These are phyloP conservation scores for Rhizopus delemar DNA, from an alignment of 371 early-diverging fungal species.

Conservation along the genomic window DNA sequence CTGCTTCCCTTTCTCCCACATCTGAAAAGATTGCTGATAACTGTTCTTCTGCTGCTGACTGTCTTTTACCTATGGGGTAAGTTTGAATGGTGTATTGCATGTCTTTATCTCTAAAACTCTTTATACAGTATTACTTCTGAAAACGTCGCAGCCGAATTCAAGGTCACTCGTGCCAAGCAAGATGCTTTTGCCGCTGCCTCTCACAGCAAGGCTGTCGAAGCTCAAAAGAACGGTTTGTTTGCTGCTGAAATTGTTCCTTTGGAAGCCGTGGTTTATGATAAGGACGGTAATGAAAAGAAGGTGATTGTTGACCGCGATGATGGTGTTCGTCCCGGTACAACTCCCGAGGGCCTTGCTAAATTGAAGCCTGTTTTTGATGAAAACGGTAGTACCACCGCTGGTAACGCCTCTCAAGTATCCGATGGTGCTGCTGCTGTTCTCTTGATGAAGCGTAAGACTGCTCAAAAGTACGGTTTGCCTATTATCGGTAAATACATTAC, in stretches of 20 bases:
- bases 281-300: conserved; percentile 69
- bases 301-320: conserved; percentile 82
- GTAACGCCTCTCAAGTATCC: conserved; percentile 97
- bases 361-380: conserved; percentile 91
- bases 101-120: background rate
- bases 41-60: conserved; percentile 77
- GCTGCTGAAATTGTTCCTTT: conserved; percentile 93
- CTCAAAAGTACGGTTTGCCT: conserved; percentile 84
- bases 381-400: conserved; percentile 92
- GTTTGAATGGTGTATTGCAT: background rate
- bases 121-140: conserved; percentile 83
- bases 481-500: conserved; percentile 89
- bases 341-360: conserved; percentile 80
- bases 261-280: conserved; percentile 71
- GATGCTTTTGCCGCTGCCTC: conserved; percentile 87
- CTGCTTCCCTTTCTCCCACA: conserved; percentile 71
- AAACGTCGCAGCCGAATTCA: conserved; percentile 90
- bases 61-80: conserved; percentile 86
- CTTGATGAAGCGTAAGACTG: conserved; percentile 92
- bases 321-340: conserved; percentile 87
- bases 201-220: conserved; percentile 78
- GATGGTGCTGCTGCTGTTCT: conserved; percentile 98
- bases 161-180: conserved; percentile 80
- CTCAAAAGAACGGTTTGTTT: conserved; percentile 91
- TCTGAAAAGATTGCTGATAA: conserved; percentile 74